Conservation (phyloP, 257 asterid species). For the Buddleja alternifolia region DNA sequence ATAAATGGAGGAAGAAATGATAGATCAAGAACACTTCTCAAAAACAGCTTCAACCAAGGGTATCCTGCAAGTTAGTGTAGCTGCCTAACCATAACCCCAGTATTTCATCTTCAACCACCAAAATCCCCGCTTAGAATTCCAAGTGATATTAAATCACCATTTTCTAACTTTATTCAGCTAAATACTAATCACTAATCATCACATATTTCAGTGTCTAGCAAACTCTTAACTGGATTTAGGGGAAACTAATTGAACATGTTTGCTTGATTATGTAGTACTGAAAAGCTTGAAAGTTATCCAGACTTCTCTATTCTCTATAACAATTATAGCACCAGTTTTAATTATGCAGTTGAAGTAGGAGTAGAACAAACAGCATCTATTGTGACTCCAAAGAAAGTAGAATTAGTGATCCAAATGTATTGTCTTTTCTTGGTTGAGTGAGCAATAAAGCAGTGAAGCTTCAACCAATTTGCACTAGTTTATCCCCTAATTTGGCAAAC, state of each 20-base stretch:
- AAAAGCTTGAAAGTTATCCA: not conserved
- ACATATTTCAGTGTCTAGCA: conserved; percentile 4
- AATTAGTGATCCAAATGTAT: too few species aligned
- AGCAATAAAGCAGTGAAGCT: too few species aligned
- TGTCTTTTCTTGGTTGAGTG: too few species aligned
- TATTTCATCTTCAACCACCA: conserved; percentile 4
- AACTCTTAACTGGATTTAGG: not conserved
- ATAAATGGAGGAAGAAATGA: conserved; percentile 12
- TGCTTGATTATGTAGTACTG: not conserved
- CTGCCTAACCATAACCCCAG: conserved; percentile 2
- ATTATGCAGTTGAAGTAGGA: not conserved
- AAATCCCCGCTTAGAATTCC: not conserved
- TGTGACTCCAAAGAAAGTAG: not conserved
- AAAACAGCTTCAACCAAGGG: conserved; percentile 7
- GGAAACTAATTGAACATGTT: not conserved
- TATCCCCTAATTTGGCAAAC: not conserved
- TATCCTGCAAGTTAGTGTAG: not conserved
- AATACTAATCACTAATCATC: not conserved
- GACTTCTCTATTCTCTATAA: too few species aligned
- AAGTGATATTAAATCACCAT: conserved; percentile 12
- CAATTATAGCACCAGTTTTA: not conserved
- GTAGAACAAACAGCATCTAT: conserved; percentile 9
- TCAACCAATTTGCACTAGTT: not conserved
- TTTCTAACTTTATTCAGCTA: conserved; percentile 11
- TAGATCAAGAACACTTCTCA: not conserved